Percentiles rank a stretch among this genome's conserved stretches.
Evolutionary conservation across 2,329 filamentous ascomycete species (phyloP).

Genomic region (Orbilia javanica): DNA sequence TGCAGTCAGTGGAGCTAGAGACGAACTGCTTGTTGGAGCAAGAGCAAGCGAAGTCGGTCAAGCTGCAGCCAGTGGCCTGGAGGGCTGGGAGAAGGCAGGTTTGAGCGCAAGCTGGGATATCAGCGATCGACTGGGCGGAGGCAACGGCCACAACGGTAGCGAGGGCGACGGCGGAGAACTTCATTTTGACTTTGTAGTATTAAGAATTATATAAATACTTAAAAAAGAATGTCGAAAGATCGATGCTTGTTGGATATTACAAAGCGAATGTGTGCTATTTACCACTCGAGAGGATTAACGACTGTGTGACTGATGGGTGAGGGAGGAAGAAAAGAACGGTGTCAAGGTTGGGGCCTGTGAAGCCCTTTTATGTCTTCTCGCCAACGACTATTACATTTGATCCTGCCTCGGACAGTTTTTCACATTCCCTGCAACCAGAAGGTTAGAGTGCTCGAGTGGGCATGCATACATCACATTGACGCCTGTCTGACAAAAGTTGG

Average conservation of each 20-base stretch:
- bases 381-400: slow-evolving; percentile 13
- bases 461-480: slow-evolving; percentile 57
- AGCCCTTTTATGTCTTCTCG: slow-evolving; percentile 51
- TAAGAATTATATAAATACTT: slow-evolving; percentile 44
- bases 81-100: slow-evolving; percentile 55
- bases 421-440: slow-evolving; percentile 20
- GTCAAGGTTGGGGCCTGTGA: slow-evolving; percentile 31
- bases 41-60: slow-evolving; percentile 60
- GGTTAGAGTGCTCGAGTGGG: slow-evolving; percentile 18
- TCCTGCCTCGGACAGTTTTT: slow-evolving; percentile 58
- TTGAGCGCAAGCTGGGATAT: slow-evolving; percentile 60
- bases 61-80: slow-evolving; percentile 51
- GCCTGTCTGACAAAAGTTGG: slow-evolving; percentile 37
- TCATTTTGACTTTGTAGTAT: slow-evolving; percentile 60
- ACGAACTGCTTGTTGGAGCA: slow-evolving; percentile 59
- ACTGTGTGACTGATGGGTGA: slow-evolving; percentile 53
- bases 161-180: slow-evolving; percentile 59
- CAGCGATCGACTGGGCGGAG: slow-evolving; percentile 59
- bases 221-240: slow-evolving; percentile 55
- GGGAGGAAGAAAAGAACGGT: slow-evolving; percentile 23
- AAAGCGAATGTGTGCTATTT: slow-evolving; percentile 58
- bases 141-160: slow-evolving; percentile 58
- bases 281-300: slow-evolving; percentile 56
- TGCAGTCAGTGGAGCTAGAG: slow-evolving; percentile 50
- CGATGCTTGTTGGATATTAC: slow-evolving; percentile 50